Conservation (phyloP, 2,329 filamentous ascomycete genomes). For the Shiraia bambusicola region DNA sequence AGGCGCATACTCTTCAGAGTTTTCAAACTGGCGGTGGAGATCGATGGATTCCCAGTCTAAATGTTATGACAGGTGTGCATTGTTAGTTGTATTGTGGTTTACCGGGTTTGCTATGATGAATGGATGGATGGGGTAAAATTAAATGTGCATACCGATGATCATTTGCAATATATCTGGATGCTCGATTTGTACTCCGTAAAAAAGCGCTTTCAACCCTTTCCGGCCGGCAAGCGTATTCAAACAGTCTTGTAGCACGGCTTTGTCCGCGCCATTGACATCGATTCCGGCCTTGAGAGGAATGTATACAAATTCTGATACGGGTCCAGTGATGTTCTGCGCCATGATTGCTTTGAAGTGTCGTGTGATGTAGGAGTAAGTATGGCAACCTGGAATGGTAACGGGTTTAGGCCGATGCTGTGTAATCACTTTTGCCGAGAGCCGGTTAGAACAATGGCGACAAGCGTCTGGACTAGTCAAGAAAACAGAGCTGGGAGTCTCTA, state of each 20-base stretch:
- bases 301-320: constrained; percentile 39
- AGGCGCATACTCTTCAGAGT: constrained; percentile 38
- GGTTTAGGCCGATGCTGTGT: too few species aligned
- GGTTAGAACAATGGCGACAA: too few species aligned
- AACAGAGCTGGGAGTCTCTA: too few species aligned
- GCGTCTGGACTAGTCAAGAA: background rate
- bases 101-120: background rate
- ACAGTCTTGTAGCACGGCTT: constrained; percentile 33
- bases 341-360: too few species aligned
- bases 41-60: constrained; percentile 49
- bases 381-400: too few species aligned
- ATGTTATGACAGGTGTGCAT: background rate
- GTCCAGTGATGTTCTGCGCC: too few species aligned
- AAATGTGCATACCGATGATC: constrained; percentile 44
- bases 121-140: constrained; percentile 5
- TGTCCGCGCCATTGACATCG: constrained; percentile 28
- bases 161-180: constrained; percentile 40
- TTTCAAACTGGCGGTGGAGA: constrained; percentile 46
- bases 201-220: constrained; percentile 40
- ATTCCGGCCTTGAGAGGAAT: constrained; percentile 43
- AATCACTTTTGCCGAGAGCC: too few species aligned
- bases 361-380: too few species aligned
- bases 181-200: constrained; percentile 46
- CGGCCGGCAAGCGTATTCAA: constrained; percentile 40
- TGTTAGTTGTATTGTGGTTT: background rate